phyloP scores from a whole-genome alignment of 768 basidiomycete genomes.

The Phanerochaete carnosa region DNA sequence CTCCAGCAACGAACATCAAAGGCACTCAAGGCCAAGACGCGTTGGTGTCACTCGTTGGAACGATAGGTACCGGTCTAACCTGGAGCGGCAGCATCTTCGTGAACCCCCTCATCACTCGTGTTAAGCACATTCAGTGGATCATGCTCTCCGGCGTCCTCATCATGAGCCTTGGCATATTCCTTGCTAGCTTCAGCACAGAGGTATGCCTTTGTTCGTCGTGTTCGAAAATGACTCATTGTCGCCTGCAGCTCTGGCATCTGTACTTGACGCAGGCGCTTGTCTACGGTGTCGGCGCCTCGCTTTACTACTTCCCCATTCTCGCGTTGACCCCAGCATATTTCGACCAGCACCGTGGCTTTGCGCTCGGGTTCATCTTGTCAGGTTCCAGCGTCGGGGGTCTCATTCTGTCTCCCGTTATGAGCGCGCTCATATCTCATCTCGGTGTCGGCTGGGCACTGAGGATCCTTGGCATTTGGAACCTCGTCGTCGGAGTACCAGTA shows the following conservation, averaged over 20 bases:
- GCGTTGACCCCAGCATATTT: slow-evolving; percentile 41
- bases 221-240: no score
- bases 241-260: slow-evolving; percentile 38
- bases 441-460: slow-evolving; percentile 36
- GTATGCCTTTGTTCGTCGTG: background rate
- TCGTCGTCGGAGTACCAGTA: slow-evolving; percentile 34
- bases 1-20: slow-evolving; percentile 30
- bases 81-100: slow-evolving; percentile 47
- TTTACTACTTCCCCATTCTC: slow-evolving; percentile 44
- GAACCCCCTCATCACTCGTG: slow-evolving; percentile 34
- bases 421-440: slow-evolving; percentile 30
- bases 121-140: slow-evolving; percentile 31
- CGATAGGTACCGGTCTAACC: slow-evolving; percentile 40
- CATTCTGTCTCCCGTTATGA: slow-evolving; percentile 38
- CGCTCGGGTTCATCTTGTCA: slow-evolving; percentile 40
- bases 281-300: slow-evolving; percentile 40
- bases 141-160: slow-evolving; percentile 34
- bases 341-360: slow-evolving; percentile 41
- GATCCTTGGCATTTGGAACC: slow-evolving; percentile 40
- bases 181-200: slow-evolving; percentile 38
- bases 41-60: slow-evolving; percentile 39
- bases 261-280: slow-evolving; percentile 41
- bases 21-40: slow-evolving; percentile 37
- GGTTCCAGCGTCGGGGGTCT: slow-evolving; percentile 42
- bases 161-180: slow-evolving; percentile 40